Percentiles rank a stretch among this genome's conserved stretches.
These are phyloP conservation scores for Rhizopogon sp. DNA, from an alignment of 768 basidiomycete species.

Conservation along the genomic window DNA sequence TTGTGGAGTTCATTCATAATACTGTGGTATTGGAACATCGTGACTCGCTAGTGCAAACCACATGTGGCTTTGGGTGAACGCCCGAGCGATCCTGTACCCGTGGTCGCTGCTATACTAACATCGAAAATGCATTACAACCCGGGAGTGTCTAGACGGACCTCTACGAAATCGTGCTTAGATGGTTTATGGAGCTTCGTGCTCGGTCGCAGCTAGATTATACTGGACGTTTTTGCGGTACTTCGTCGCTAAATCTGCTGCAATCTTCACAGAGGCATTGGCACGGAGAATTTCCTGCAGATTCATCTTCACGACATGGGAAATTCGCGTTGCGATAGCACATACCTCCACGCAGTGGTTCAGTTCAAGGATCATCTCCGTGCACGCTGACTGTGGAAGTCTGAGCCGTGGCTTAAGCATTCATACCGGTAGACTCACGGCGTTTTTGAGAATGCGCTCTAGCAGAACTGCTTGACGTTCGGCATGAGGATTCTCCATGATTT, in stretches of 20 bases:
- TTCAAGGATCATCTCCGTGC: slow-evolving; percentile 86
- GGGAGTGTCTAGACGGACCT: neutral
- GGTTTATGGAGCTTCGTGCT: slow-evolving; percentile 19
- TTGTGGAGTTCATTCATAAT: no score
- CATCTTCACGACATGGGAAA: neutral
- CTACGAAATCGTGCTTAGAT: neutral
- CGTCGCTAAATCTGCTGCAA: slow-evolving; percentile 75
- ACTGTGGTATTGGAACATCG: no score
- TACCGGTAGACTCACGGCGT: slow-evolving; percentile 51
- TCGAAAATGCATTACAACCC: neutral
- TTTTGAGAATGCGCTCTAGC: slow-evolving; percentile 87
- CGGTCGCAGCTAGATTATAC: slow-evolving; percentile 81
- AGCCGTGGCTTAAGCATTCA: neutral
- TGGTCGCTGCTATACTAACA: neutral
- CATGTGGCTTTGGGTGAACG: no score
- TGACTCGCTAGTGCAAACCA: no score
- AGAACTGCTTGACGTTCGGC: slow-evolving; percentile 89
- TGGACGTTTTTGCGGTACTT: slow-evolving; percentile 93
- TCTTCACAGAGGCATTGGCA: slow-evolving; percentile 73
- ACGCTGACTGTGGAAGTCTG: slow-evolving; percentile 62
- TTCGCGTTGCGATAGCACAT: slow-evolving; percentile 12
- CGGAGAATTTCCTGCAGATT: slow-evolving; percentile 64
- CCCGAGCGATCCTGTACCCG: no score
- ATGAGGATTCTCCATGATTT: slow-evolving; percentile 88
- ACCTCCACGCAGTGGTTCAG: slow-evolving; percentile 88